Evolutionary conservation across 164 flowering plant species (phyloP), one percentile per base, ranked within the genome.

Genomic region (Magnolia sinica): DNA sequence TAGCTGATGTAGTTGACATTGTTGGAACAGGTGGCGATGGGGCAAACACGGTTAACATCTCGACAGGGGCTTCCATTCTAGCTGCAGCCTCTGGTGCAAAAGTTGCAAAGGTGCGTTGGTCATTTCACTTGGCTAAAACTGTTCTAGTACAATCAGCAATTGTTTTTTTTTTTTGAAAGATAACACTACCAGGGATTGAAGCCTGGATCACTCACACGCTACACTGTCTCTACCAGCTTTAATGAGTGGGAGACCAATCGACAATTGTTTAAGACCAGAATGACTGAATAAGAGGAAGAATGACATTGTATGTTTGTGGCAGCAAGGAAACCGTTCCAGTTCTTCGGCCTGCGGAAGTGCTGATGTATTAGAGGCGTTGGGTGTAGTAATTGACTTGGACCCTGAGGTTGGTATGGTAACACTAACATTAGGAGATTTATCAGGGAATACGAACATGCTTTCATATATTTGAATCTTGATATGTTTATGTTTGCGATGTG

Each of bases 21-120:
- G 99, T 96, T 77, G 99, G 99, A 67, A 96, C 98, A 0, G 99
- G 99, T 20, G 99, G 98, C 37, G 99, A 96, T 88, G 99, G 99
- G 4, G 98, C 97, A 23, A 91, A 92, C 82, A 96, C 98, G 0
- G 98, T 96, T 22, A 96, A 96, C 78, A 92, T 96, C 31, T 96
- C 99, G 1, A 96, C 99, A 0, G 99, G 99, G 20, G 90, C 98
- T 55, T 89, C 98, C 4, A 92, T 96, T 72, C 90, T 96, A 52
- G 94, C 99, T 74, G 98, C 99, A 8, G 93, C 98, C 63, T 88
- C 92, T 78, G 98, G 99, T 65, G 98, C 92, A 19, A 96, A 87
- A 88, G 92, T 94, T 80, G 97, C 98, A 59, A 96, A 96, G 96
- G 98, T 93, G 19, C 45, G 13, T 50, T 14, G 18, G 69, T 74